Percentiles rank a stretch among this genome's conserved stretches.
Evolutionary conservation across 1,139 yeast species (phyloP).

Genomic region (Taiozyma sp.): DNA sequence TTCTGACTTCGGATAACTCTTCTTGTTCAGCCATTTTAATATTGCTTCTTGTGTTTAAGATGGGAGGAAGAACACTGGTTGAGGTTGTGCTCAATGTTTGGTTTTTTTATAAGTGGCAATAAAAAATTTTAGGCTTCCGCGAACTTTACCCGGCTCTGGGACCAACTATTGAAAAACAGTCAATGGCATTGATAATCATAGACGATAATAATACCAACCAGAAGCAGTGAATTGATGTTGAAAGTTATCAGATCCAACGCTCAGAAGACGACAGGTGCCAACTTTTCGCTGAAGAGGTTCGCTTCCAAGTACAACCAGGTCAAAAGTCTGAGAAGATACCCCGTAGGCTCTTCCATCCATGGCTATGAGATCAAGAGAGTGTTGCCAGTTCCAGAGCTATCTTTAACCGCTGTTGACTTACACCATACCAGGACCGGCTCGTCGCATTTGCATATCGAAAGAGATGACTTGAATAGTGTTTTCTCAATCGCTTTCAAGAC

Average conservation of each 20-base stretch:
- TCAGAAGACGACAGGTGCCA: not conserved
- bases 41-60: not conserved
- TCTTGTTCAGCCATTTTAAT: conserved; percentile 10
- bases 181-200: no score
- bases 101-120: conserved; percentile 3
- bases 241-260: not conserved
- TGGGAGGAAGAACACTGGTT: not conserved
- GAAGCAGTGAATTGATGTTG: not conserved
- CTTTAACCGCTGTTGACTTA: conserved; percentile 72
- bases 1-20: conserved; percentile 42
- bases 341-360: conserved; percentile 55
- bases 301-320: conserved; percentile 24
- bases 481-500: conserved; percentile 91
- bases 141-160: not conserved
- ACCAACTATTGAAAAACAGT: no score
- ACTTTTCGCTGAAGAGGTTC: not conserved
- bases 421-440: conserved; percentile 68
- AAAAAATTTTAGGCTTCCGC: not conserved
- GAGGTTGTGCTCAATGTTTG: not conserved
- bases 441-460: conserved; percentile 78
- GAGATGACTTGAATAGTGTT: conserved; percentile 80
- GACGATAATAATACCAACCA: not conserved
- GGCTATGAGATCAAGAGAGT: conserved; percentile 65
- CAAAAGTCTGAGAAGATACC: conserved; percentile 41
- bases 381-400: conserved; percentile 73